phyloP scores from a whole-genome alignment of 208 protist genomes.

The Leishmania major region DNA sequence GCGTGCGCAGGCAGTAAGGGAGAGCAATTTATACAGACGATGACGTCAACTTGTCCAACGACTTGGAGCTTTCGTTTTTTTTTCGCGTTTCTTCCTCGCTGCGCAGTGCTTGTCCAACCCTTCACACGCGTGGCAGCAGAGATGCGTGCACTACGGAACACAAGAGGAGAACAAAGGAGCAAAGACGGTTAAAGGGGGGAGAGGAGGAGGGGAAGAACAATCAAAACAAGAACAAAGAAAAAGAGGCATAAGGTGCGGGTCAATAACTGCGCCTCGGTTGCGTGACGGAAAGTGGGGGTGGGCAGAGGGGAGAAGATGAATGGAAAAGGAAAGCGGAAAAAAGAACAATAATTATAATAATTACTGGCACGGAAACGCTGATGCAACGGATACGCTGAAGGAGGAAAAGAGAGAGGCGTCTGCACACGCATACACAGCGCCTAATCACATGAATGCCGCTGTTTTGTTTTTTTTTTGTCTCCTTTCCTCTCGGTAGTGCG shows the following conservation, averaged over 20 bases:
- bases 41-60: neutral
- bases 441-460: neutral
- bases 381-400: neutral
- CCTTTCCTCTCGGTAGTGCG: neutral
- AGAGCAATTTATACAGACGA: neutral
- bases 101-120: neutral
- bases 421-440: neutral
- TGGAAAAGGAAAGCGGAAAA: neutral
- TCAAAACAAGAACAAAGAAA: constrained; percentile 12
- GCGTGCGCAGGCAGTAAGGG: neutral
- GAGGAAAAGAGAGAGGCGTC: neutral
- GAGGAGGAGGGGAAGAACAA: neutral
- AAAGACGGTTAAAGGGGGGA: neutral
- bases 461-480: neutral
- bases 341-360: neutral
- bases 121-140: neutral
- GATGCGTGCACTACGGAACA: neutral
- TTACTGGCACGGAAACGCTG: neutral
- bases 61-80: neutral
- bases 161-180: neutral
- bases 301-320: neutral
- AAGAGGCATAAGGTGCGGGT: constrained; percentile 1
- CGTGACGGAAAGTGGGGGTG: constrained; percentile 1
- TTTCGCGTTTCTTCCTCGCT: neutral
- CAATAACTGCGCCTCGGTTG: neutral